These are phyloP conservation scores for Colletotrichum sp. DNA, from an alignment of 2,329 filamentous ascomycete species.

Conservation along the genomic window DNA sequence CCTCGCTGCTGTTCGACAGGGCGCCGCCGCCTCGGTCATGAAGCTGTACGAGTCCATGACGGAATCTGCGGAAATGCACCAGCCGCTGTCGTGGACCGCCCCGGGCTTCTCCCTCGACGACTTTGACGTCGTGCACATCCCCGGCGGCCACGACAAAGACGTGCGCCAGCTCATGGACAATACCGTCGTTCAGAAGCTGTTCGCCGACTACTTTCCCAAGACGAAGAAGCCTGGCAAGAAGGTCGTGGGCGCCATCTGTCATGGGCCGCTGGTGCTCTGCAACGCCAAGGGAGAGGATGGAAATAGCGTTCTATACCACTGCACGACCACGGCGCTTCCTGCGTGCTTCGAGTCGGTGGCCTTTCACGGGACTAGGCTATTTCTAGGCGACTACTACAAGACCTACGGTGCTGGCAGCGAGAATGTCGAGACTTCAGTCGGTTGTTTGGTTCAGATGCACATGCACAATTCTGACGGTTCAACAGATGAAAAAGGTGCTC, in stretches of 20 bases:
- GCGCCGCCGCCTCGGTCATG: constrained; percentile 46
- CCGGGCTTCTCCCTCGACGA: constrained; percentile 46
- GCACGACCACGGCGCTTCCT: constrained; percentile 53
- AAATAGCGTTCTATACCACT: constrained; percentile 51
- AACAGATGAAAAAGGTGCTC: constrained; percentile 47
- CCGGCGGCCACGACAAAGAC: constrained; percentile 58
- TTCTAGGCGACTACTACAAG: constrained; percentile 62
- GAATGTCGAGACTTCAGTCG: constrained; percentile 51
- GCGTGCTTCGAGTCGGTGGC: constrained; percentile 52
- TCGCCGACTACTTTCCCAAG: constrained; percentile 52
- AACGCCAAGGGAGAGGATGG: constrained; percentile 44
- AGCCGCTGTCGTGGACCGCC: constrained; percentile 50
- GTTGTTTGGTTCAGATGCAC: constrained; percentile 14
- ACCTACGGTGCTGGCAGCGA: constrained; percentile 57
- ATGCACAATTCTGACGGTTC: neutral
- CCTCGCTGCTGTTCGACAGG: constrained; percentile 31
- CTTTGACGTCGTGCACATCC: constrained; percentile 55
- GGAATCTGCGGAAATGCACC: constrained; percentile 42
- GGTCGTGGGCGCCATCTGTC: constrained; percentile 54
- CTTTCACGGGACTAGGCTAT: constrained; percentile 52
- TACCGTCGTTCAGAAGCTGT: constrained; percentile 43
- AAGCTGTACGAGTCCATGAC: constrained; percentile 49
- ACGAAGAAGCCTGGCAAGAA: constrained; percentile 50
- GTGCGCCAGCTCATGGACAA: constrained; percentile 58
- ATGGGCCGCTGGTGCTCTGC: constrained; percentile 57